These are phyloP conservation scores for Coffea humblotiana DNA, from an alignment of 305 asterid species.

Conservation along the genomic window DNA sequence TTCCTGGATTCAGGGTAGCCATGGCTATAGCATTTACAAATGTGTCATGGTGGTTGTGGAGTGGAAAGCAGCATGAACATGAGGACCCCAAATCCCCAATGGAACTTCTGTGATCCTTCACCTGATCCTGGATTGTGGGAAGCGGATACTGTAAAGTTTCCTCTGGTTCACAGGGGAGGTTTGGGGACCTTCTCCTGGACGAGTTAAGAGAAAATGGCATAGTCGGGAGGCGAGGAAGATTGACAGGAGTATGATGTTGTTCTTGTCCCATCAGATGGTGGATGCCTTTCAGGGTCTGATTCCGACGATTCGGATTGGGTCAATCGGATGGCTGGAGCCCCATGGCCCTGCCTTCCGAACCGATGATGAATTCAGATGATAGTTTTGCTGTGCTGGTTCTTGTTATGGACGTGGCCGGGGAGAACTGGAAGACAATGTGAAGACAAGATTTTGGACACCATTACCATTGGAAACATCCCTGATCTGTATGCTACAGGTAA, in stretches of 20 bases:
- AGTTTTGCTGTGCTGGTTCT: constrained; percentile 52
- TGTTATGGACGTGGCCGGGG: constrained; percentile 39
- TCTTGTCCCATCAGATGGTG: constrained; percentile 53
- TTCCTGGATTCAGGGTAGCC: constrained; percentile 11
- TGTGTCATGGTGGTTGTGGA: constrained; percentile 40
- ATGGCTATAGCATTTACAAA: constrained; percentile 40
- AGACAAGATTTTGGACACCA: constrained; percentile 25
- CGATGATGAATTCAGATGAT: constrained; percentile 36
- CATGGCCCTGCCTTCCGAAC: constrained; percentile 41
- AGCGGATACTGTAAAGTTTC: constrained; percentile 38
- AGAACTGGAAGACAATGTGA: constrained; percentile 27
- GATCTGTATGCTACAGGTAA: constrained; percentile 38
- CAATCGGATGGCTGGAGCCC: constrained; percentile 59
- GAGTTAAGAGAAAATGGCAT: constrained; percentile 37
- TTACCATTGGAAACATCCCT: constrained; percentile 35
- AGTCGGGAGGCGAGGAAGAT: constrained; percentile 45
- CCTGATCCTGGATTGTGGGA: constrained; percentile 37
- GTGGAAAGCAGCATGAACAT: constrained; percentile 38
- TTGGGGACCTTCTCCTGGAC: constrained; percentile 35
- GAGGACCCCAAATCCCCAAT: constrained; percentile 30
- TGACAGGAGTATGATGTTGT: constrained; percentile 48
- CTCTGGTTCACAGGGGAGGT: constrained; percentile 25
- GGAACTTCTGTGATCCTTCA: constrained; percentile 28
- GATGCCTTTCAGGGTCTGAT: constrained; percentile 52
- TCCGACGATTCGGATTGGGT: constrained; percentile 58